phyloP scores from a whole-genome alignment of 495 filamentous ascomycete species.

The Penicillium cinerascens region DNA sequence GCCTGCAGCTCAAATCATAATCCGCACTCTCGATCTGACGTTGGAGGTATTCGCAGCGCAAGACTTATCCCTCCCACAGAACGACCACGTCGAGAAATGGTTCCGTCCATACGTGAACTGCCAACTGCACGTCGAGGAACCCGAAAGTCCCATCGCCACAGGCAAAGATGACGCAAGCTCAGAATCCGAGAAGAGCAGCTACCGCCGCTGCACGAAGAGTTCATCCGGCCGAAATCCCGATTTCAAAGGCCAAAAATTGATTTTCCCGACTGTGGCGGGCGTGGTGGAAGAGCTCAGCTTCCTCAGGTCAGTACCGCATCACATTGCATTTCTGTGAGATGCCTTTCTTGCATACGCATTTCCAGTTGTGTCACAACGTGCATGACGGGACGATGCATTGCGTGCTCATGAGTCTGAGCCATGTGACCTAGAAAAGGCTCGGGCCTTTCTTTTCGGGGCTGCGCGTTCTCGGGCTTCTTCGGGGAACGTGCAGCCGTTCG shows the following conservation, averaged over 20 bases:
- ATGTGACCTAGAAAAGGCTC: neutral
- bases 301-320: conserved; percentile 55
- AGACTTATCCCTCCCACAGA: conserved; percentile 44
- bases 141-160: conserved; percentile 20
- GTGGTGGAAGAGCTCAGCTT: conserved; percentile 79
- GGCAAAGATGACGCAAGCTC: conserved; percentile 38
- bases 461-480: neutral
- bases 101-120: conserved; percentile 80
- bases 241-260: conserved; percentile 60
- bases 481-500: conserved; percentile 7
- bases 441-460: neutral
- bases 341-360: neutral
- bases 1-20: conserved; percentile 17
- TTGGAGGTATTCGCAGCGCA: conserved; percentile 54
- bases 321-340: neutral
- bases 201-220: conserved; percentile 65
- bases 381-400: neutral
- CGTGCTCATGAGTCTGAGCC: neutral
- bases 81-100: conserved; percentile 51
- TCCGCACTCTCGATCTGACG: conserved; percentile 38
- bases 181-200: conserved; percentile 54
- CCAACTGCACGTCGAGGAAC: conserved; percentile 74
- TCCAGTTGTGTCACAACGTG: conserved; percentile 1
- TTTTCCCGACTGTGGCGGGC: conserved; percentile 57
- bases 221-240: conserved; percentile 63